phyloP scores from a whole-genome alignment of 805 yeast species.

The Zygoascus flipseniorum region DNA sequence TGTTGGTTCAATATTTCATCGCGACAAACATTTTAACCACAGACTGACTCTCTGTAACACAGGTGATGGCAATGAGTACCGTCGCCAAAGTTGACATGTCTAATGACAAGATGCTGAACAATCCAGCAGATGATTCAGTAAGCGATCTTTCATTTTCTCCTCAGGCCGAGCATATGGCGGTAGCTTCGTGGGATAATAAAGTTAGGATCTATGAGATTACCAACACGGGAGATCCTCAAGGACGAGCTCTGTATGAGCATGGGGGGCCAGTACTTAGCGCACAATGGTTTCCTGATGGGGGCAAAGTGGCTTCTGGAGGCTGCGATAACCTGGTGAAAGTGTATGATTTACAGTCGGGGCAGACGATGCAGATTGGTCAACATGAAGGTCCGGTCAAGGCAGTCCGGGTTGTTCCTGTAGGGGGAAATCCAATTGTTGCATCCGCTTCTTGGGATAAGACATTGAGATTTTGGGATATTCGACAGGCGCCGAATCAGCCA shows the following conservation, averaged over 20 bases:
- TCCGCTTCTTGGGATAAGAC: conserved; percentile 97
- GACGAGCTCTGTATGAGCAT: conserved; percentile 83
- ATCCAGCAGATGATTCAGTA: conserved; percentile 89
- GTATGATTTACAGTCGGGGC: conserved; percentile 77
- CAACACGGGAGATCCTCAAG: conserved; percentile 68
- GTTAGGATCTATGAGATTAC: conserved; percentile 86
- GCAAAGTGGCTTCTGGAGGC: conserved; percentile 82
- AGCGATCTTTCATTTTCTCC: conserved; percentile 82
- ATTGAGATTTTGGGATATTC: conserved; percentile 87
- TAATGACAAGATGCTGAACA: conserved; percentile 34
- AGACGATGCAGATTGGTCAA: conserved; percentile 71
- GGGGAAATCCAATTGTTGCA: conserved; percentile 71
- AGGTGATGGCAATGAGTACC: not conserved
- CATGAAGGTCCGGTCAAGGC: conserved; percentile 75
- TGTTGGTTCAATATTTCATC: not conserved
- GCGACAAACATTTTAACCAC: not conserved
- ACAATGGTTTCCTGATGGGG: conserved; percentile 80
- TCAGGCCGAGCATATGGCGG: conserved; percentile 70
- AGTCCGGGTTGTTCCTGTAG: conserved; percentile 73
- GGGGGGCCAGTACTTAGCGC: conserved; percentile 79
- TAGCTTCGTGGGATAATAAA: conserved; percentile 90
- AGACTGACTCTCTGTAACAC: not conserved
- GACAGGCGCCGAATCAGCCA: conserved; percentile 52
- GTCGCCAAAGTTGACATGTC: conserved; percentile 9
- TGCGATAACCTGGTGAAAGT: conserved; percentile 81